Conservation (phyloP, 768 basidiomycete species). For the Suillus spraguei region DNA sequence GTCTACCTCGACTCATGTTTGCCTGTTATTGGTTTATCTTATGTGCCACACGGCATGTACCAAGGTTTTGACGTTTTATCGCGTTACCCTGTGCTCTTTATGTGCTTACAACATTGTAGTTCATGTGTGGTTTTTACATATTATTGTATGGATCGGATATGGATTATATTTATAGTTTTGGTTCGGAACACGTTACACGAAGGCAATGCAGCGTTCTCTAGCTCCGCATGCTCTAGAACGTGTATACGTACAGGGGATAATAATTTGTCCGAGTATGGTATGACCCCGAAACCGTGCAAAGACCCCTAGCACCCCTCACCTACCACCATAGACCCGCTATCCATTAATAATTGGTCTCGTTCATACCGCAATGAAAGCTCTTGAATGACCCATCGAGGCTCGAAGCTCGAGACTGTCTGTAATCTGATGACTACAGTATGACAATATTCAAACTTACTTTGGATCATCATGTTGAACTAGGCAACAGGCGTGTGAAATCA, state of each 20-base stretch:
- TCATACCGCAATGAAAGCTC: neutral
- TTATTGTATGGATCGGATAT: conserved; percentile 15
- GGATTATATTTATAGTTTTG: conserved; percentile 22
- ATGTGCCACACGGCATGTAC: conserved; percentile 27
- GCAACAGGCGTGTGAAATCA: conserved; percentile 68
- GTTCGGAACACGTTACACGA: neutral
- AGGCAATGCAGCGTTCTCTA: neutral
- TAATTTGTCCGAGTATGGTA: neutral
- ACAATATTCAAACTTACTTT: neutral
- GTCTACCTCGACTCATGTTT: conserved; percentile 26
- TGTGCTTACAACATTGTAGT: conserved; percentile 25
- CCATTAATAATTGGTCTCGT: neutral
- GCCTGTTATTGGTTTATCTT: conserved; percentile 22
- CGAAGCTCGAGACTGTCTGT: too few relatives aligned
- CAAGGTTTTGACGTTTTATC: conserved; percentile 20
- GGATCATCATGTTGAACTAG: neutral
- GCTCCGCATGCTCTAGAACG: neutral
- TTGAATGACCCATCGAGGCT: neutral
- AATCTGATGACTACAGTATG: neutral
- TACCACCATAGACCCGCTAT: neutral
- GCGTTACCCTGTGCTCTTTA: conserved; percentile 8
- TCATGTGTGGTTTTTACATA: conserved; percentile 20
- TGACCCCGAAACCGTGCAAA: neutral
- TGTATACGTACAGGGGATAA: too few relatives aligned
- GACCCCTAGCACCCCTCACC: neutral